Base-by-base conservation (phyloP, 805 yeast species). In the Starmerella stigmatis region DNA sequence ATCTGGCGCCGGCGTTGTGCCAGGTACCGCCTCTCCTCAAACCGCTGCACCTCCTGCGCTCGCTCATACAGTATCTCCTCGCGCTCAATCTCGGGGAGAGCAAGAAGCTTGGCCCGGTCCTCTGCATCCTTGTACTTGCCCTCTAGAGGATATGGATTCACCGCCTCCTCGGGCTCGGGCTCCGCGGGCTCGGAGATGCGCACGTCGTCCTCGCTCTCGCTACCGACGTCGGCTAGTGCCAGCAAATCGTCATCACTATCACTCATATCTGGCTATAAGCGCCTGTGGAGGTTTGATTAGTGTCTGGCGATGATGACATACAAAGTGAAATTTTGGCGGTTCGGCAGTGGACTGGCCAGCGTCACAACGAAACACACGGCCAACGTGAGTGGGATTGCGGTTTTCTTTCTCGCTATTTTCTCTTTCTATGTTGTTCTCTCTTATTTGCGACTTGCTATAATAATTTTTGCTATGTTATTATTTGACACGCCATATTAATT, bases 51-150 rank as follows among this genome's bases (percentile, higher is more conserved):
- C 50, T 84, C 94, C 64, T 86, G 96, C 8, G 85, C 76, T 64
- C 99, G 84, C 46, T 89, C 97, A 57, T 85, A 92, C 45, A 92
- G 72, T 45, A 86, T 76, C 55, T 82, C 79, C 68, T 92, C 98
- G 59, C 97, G 81, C 58, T 84, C 84, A 62, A 92, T 76, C 69
- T 92, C 98, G 45, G 89, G 94, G 78, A 92, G 73, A 0, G 70
- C 60, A 39, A 72, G 47, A 12, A 59, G 68, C 44, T 68, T 63
- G 1, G 67, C 76, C 49, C 84, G 74, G 64, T 92, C 99, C 8
- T 68, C 71, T 44, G 78, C 94, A 63, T 86, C 81, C 57, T 79
- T 83, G 68, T 79, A 92, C 58, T 85, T 86, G 7, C 94, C 95
- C 59, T 86, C 96, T 44, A 89, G 64, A 2, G 98, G 98, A 61